Evolutionary conservation across 441 rosid genomes (phyloP).

Genomic region (Sinapis alba): DNA sequence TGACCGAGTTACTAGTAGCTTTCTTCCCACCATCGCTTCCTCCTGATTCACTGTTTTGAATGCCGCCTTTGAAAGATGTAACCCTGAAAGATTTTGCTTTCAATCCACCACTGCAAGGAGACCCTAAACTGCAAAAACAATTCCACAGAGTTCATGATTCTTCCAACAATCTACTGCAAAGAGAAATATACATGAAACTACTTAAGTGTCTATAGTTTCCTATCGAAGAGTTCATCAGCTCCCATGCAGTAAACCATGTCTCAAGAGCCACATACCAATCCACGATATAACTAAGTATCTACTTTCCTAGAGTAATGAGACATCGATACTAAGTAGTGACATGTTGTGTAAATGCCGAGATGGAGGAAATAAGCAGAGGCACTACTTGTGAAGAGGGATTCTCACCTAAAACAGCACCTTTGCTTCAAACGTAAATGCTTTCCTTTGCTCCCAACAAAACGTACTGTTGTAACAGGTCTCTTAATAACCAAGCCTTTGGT

Average conservation of each 20-base stretch:
- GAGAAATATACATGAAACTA: slow-evolving; percentile 13
- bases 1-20: slow-evolving; percentile 55
- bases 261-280: slow-evolving; percentile 1
- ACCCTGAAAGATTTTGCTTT: slow-evolving; percentile 61
- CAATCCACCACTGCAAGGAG: slow-evolving; percentile 45
- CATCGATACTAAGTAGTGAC: neutral
- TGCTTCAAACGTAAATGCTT: slow-evolving; percentile 48
- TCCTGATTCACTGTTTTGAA: slow-evolving; percentile 63
- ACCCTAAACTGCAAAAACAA: slow-evolving; percentile 65
- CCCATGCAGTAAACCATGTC: neutral
- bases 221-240: slow-evolving; percentile 9
- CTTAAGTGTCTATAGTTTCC: neutral
- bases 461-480: slow-evolving; percentile 48
- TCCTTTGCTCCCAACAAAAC: slow-evolving; percentile 55
- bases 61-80: slow-evolving; percentile 78
- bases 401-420: slow-evolving; percentile 59
- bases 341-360: neutral
- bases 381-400: neutral
- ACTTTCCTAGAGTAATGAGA: slow-evolving; percentile 7
- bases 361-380: slow-evolving; percentile 13
- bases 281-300: neutral
- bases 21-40: slow-evolving; percentile 58
- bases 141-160: slow-evolving; percentile 26
- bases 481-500: slow-evolving; percentile 53
- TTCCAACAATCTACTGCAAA: slow-evolving; percentile 7